A percentile compares a stretch with the other conserved stretches of the same genome.
Evolutionary conservation across 2,329 filamentous ascomycete species (phyloP).

Genomic region (Acarospora socialis): DNA sequence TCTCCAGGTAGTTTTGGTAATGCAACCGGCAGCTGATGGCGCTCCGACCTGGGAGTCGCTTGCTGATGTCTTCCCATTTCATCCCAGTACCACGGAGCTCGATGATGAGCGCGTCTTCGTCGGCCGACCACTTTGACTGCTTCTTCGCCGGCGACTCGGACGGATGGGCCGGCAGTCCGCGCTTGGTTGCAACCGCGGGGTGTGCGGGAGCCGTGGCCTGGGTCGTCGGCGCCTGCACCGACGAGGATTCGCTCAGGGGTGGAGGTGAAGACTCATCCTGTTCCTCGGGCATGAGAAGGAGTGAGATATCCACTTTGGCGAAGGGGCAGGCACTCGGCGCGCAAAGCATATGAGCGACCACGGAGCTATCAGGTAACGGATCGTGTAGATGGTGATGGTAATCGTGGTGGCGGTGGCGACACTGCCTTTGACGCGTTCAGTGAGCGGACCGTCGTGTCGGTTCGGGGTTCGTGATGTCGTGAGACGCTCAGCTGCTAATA

Average conservation of each 20-base stretch:
- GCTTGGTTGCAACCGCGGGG: too few relatives aligned
- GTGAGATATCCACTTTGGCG: conserved; percentile 90
- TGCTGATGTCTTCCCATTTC: conserved; percentile 99
- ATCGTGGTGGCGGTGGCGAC: too few relatives aligned
- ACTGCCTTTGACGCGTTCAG: too few relatives aligned
- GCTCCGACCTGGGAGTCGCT: conserved; percentile 75
- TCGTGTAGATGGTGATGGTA: too few relatives aligned
- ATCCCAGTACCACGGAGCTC: conserved; percentile 78
- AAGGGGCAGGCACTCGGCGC: conserved; percentile 20
- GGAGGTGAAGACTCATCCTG: conserved; percentile 52
- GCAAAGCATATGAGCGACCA: conserved; percentile 11
- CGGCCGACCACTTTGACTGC: conserved; percentile 90
- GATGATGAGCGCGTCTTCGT: conserved; percentile 89
- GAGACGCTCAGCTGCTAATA: too few relatives aligned
- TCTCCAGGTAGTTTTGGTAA: conserved; percentile 94
- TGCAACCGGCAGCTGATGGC: conserved; percentile 88
- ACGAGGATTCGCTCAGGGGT: conserved; percentile 27
- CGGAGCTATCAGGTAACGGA: conserved; percentile 4
- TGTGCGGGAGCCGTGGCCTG: conserved; percentile 14
- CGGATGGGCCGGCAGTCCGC: conserved; percentile 34
- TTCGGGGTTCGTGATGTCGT: too few relatives aligned
- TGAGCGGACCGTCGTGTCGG: too few relatives aligned
- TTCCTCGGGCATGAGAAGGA: conserved; percentile 64
- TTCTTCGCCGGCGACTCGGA: conserved; percentile 65
- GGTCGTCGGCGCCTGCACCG: conserved; percentile 15